Base-by-base conservation (phyloP, 75 land plant species). In the Pinus tabuliformis region DNA sequence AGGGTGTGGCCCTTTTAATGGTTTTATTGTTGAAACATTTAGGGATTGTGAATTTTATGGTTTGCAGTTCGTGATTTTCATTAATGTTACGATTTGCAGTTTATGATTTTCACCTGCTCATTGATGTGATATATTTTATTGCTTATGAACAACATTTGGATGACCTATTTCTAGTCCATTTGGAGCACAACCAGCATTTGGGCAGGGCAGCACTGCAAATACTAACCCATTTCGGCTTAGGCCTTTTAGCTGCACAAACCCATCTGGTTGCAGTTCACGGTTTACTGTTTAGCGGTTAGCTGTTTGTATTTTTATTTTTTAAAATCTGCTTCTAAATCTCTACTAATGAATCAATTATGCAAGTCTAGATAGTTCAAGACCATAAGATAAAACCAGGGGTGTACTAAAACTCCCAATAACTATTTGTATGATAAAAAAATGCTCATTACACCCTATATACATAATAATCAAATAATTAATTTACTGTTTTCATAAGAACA, bases 151-250 rank as follows among this genome's bases (percentile, higher is more conserved):
- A 94, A 90, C 93, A 52, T 94, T 91, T 81, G 93, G 95, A 84
- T 90, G 89, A 60, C 85, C 95, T 45, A 80, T 86, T 18, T 78
- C 83, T 42, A 89, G 92, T 72, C 89, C 91, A 17, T 89, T 91
- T 82, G 97, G 92, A 17, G 85, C 84, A 4, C 88, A 84, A 33
- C 86, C 96, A 20, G 82, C 86, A 12, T 90, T 80, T 80, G 88
- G 88, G 59, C 91, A 86, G 59, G 78, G 78, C 26, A 86, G 71
- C 78, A 84, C 73, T 58, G 76, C 89, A 64, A 78, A 61, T 56
- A 87, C 24, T 72, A 92, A 89, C 76, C 98, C 93, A 28, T 96
- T 96, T 84, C 89, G 88, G 22, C 85, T 89, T 2, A 88, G 84
- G 73, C 94, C 92, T 52, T 89, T 91, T 87, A 93, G 93, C 21